Evolutionary conservation across 768 basidiomycete genomes (phyloP).

Genomic region (Lactifluus volemus): DNA sequence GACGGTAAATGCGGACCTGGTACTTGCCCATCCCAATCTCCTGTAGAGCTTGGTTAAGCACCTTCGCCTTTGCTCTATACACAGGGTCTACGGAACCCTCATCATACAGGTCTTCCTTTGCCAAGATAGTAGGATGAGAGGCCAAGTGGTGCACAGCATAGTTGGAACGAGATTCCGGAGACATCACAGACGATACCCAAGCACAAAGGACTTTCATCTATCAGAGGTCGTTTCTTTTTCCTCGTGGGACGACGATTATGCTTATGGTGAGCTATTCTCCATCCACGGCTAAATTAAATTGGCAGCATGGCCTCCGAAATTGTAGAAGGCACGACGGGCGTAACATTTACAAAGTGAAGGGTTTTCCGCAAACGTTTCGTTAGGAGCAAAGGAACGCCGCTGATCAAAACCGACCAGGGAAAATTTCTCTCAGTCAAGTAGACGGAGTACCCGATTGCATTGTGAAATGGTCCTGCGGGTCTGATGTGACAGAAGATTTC

Average conservation of each 20-base stretch:
- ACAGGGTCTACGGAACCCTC: constrained; percentile 40
- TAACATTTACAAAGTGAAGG: not conserved
- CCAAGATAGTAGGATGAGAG: too few relatives aligned
- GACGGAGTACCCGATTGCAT: not conserved
- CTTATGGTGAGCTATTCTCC: not conserved
- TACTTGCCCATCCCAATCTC: constrained; percentile 68
- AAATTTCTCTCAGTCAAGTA: not conserved
- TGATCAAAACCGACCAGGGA: not conserved
- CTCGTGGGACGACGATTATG: too few relatives aligned
- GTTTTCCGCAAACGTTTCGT: not conserved
- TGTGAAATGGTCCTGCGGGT: too few relatives aligned
- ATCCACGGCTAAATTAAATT: not conserved
- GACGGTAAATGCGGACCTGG: constrained; percentile 33
- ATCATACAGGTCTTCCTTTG: constrained; percentile 11
- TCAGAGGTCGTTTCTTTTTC: too few relatives aligned
- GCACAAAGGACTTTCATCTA: too few relatives aligned
- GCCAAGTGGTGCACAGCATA: not conserved
- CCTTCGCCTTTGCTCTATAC: constrained; percentile 47
- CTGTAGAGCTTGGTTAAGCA: constrained; percentile 53
- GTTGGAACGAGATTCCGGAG: not conserved
- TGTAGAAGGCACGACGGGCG: not conserved
- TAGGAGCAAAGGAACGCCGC: not conserved
- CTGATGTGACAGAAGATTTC: too few relatives aligned
- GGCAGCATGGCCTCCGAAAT: not conserved
- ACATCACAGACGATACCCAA: not conserved